Conservation (phyloP, 2,329 filamentous ascomycete species). For the Fusarium palustre region DNA sequence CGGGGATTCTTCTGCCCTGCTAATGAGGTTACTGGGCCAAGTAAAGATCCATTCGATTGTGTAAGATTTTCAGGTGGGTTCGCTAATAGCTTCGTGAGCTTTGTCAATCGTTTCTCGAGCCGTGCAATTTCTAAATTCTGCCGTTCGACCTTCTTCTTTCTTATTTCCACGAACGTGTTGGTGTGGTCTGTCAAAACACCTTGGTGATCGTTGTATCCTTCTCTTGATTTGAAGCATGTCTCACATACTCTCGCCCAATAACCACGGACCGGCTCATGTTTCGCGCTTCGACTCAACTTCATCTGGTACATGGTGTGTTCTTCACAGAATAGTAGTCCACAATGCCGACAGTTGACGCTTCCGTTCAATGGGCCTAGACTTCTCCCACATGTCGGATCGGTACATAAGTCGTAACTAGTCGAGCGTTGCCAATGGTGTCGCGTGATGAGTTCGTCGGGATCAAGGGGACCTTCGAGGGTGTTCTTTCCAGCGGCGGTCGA, state of each 20-base stretch:
- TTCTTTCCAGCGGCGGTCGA: constrained; percentile 55
- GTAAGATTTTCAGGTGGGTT: constrained; percentile 76
- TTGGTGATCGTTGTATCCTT: constrained; percentile 92
- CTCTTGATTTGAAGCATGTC: constrained; percentile 97
- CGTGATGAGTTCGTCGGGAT: constrained; percentile 92
- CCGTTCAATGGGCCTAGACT: constrained; percentile 82
- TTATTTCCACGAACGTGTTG: constrained; percentile 74
- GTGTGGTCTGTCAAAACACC: constrained; percentile 80
- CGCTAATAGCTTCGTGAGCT: constrained; percentile 85
- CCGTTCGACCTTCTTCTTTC: constrained; percentile 83
- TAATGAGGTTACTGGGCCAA: constrained; percentile 71
- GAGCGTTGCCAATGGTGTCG: constrained; percentile 88
- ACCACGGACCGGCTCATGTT: constrained; percentile 89
- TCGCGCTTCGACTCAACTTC: constrained; percentile 90
- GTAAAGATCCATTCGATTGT: constrained; percentile 61
- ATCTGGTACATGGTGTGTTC: constrained; percentile 99
- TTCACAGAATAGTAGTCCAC: constrained; percentile 93
- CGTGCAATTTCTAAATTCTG: constrained; percentile 88
- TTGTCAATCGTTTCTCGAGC: constrained; percentile 90
- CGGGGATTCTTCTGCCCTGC: constrained; percentile 78
- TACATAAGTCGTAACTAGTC: constrained; percentile 80
- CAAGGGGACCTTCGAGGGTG: constrained; percentile 60
- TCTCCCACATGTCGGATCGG: constrained; percentile 87
- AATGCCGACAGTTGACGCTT: constrained; percentile 92
- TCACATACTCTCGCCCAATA: constrained; percentile 97